Conservation (phyloP, 2,329 filamentous ascomycete genomes). For the Curvularia lunata region DNA sequence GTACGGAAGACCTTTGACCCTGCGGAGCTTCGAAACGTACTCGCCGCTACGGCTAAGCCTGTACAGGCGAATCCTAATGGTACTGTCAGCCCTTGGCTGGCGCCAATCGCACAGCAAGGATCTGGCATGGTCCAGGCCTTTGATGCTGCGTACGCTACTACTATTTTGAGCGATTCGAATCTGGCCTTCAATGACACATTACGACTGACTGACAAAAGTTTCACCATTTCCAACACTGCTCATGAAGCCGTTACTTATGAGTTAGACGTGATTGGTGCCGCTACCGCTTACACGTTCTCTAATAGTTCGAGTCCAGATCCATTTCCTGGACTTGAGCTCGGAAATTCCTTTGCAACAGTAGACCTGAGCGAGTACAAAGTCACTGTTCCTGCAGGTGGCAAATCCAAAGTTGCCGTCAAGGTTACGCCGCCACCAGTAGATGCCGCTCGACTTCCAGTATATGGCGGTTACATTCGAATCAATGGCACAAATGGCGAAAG, state of each 20-base stretch:
- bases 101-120: conserved; percentile 30
- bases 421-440: background rate
- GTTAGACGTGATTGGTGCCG: conserved; percentile 16
- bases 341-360: background rate
- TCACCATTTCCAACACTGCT: conserved; percentile 28
- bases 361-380: conserved; percentile 1
- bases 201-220: conserved; percentile 28
- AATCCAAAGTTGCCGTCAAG: background rate
- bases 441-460: background rate
- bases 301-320: background rate
- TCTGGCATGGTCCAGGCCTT: conserved; percentile 25
- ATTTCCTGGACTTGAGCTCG: background rate
- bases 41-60: conserved; percentile 12
- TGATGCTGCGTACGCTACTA: conserved; percentile 21
- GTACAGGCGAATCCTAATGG: background rate
- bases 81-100: conserved; percentile 9
- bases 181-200: conserved; percentile 27
- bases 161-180: conserved; percentile 16
- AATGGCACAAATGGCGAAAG: conserved; percentile 2
- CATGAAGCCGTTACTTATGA: conserved; percentile 13
- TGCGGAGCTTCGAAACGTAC: conserved; percentile 14
- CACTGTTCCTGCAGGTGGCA: background rate
- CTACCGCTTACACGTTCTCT: conserved; percentile 20
- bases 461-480: conserved; percentile 2
- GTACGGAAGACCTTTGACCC: conserved; percentile 19